phyloP scores from a whole-genome alignment of 2,329 filamentous ascomycete species.

The Ilyonectria sp. region DNA sequence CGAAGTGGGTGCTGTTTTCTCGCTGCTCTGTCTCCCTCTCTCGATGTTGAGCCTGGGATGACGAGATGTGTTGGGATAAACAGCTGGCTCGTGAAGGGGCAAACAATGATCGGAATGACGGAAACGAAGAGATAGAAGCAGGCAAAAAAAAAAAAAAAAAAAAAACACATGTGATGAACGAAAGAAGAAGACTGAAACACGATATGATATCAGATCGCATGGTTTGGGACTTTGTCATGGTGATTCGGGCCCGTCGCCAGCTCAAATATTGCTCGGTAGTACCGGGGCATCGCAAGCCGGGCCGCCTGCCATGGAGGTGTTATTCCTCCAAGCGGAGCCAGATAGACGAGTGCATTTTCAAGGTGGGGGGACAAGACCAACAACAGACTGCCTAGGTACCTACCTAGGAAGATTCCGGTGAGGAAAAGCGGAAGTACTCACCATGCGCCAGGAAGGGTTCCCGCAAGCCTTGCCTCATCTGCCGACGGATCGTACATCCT shows the following conservation, averaged over 20 bases:
- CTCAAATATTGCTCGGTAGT: constrained; percentile 4
- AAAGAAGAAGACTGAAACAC: constrained; percentile 4
- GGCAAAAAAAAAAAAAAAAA: not conserved
- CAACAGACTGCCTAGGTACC: not conserved
- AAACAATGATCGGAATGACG: not conserved
- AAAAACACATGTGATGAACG: not conserved
- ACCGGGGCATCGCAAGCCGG: constrained; percentile 25
- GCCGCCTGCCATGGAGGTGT: constrained; percentile 19
- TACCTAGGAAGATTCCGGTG: not conserved
- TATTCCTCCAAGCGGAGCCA: constrained; percentile 8
- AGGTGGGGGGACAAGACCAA: not conserved
- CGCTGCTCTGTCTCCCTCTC: not conserved
- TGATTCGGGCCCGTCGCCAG: constrained; percentile 43
- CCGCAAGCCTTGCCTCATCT: constrained; percentile 11
- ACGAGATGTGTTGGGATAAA: not conserved
- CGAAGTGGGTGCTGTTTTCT: not conserved
- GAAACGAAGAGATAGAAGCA: not conserved
- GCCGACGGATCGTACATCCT: constrained; percentile 2
- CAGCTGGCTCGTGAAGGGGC: not conserved
- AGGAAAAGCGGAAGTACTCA: not conserved
- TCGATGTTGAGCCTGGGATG: not conserved
- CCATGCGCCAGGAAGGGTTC: constrained; percentile 9
- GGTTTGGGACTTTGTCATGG: constrained; percentile 20
- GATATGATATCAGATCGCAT: constrained; percentile 5
- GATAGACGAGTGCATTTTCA: constrained; percentile 8